These are phyloP conservation scores for Suaeda aralocaspica DNA, from an alignment of 148 eudicot genomes.

Conservation along the genomic window DNA sequence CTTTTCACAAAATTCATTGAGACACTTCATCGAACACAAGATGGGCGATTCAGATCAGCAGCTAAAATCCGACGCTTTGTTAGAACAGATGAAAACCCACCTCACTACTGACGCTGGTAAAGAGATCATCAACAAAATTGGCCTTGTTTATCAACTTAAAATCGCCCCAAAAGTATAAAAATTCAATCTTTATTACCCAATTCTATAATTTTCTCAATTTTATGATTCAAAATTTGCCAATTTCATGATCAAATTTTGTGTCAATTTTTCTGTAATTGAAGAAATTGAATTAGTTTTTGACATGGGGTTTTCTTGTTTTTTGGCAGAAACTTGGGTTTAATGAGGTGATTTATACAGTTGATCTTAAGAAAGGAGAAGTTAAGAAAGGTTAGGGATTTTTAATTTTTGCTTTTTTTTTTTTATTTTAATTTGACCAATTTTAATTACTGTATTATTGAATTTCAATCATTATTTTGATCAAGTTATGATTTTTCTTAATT, in stretches of 20 bases:
- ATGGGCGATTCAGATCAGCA: slow-evolving; percentile 32
- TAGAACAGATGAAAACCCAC: slow-evolving; percentile 93
- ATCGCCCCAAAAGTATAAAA: slow-evolving; percentile 76
- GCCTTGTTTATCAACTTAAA: slow-evolving; percentile 80
- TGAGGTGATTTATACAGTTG: slow-evolving; percentile 78
- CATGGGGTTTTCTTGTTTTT: slow-evolving; percentile 14
- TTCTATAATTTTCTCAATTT: not conserved
- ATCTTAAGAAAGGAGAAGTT: slow-evolving; percentile 95
- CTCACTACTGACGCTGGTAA: slow-evolving; percentile 71
- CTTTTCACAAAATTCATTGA: not conserved
- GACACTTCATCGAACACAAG: slow-evolving; percentile 27
- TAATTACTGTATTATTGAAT: not conserved
- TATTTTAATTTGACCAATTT: too few species aligned
- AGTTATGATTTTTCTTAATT: not conserved
- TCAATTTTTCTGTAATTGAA: not conserved
- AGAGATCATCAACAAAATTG: slow-evolving; percentile 49
- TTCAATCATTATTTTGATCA: not conserved
- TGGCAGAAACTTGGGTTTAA: slow-evolving; percentile 85
- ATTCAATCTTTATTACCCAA: not conserved
- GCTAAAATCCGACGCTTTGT: slow-evolving; percentile 67
- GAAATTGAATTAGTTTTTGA: slow-evolving; percentile 1
- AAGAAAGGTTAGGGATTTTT: slow-evolving; percentile 58
- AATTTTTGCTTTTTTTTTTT: not conserved
- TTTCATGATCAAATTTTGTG: not conserved
- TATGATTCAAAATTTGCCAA: too few species aligned